A percentile compares a stretch with the other conserved stretches of the same genome.
Conservation (phyloP, 768 basidiomycete genomes). For the Tylopilus rubrobrunneus region DNA sequence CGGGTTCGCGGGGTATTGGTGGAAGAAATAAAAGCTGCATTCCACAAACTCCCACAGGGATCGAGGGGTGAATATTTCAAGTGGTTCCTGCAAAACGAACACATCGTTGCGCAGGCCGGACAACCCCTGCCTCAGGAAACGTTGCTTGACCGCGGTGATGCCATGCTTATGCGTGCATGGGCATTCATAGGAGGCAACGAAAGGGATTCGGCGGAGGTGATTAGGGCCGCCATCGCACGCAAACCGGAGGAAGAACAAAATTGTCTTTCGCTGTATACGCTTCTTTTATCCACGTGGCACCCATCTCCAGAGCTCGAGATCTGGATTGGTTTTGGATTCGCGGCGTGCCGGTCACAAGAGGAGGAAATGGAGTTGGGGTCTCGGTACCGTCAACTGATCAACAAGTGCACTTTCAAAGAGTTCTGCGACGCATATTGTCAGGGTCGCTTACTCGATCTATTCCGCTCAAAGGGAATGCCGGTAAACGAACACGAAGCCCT, state of each 20-base stretch:
- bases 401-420: neutral
- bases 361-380: neutral
- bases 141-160: neutral
- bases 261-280: neutral
- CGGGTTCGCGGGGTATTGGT: constrained; percentile 1
- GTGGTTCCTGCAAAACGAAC: constrained; percentile 5
- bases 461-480: neutral
- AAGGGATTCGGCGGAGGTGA: neutral
- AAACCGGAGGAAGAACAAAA: neutral
- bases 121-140: neutral
- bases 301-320: neutral
- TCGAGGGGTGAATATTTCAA: neutral
- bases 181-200: constrained; percentile 2
- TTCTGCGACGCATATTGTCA: neutral
- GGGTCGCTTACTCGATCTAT: neutral
- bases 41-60: neutral
- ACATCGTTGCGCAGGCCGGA: neutral
- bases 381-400: neutral
- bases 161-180: neutral
- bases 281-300: neutral
- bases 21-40: constrained; percentile 1
- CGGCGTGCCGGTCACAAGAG: neutral
- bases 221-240: neutral
- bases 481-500: neutral
- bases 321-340: constrained; percentile 4